Evolutionary conservation across 257 asterid species (phyloP).

Genomic region (Catharanthus roseus): DNA sequence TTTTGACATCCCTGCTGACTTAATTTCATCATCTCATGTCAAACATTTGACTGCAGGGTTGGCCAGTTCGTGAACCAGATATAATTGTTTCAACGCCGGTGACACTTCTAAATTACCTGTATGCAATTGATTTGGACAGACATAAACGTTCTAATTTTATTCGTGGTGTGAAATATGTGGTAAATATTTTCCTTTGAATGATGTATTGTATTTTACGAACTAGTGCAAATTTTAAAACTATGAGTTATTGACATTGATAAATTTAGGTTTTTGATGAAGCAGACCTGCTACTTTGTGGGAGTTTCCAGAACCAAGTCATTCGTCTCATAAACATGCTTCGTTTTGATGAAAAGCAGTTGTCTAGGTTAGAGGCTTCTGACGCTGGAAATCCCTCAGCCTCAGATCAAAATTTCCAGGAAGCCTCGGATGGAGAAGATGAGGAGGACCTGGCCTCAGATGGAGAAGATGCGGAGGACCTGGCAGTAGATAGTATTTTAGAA

Average conservation of each 20-base stretch:
- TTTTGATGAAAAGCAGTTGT: constrained; percentile 86
- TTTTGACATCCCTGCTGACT: not conserved
- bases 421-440: constrained; percentile 34
- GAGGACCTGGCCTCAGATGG: constrained; percentile 33
- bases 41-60: constrained; percentile 49
- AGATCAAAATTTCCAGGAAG: constrained; percentile 21
- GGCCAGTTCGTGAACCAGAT: constrained; percentile 75
- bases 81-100: constrained; percentile 89
- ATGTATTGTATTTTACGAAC: constrained; percentile 4
- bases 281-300: constrained; percentile 88
- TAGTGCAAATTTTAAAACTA: constrained; percentile 4
- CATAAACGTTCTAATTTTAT: constrained; percentile 47
- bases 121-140: constrained; percentile 62
- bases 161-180: constrained; percentile 79
- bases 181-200: constrained; percentile 23
- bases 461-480: constrained; percentile 32
- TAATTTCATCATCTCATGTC: constrained; percentile 14
- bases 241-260: constrained; percentile 12
- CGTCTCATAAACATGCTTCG: constrained; percentile 86
- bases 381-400: constrained; percentile 18
- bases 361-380: constrained; percentile 36
- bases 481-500: constrained; percentile 36
- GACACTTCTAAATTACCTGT: constrained; percentile 77
- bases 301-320: constrained; percentile 90
- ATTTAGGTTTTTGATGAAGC: constrained; percentile 94